Evolutionary conservation across 306 rosid species (phyloP).

Genomic region (Cucurbita pepo): DNA sequence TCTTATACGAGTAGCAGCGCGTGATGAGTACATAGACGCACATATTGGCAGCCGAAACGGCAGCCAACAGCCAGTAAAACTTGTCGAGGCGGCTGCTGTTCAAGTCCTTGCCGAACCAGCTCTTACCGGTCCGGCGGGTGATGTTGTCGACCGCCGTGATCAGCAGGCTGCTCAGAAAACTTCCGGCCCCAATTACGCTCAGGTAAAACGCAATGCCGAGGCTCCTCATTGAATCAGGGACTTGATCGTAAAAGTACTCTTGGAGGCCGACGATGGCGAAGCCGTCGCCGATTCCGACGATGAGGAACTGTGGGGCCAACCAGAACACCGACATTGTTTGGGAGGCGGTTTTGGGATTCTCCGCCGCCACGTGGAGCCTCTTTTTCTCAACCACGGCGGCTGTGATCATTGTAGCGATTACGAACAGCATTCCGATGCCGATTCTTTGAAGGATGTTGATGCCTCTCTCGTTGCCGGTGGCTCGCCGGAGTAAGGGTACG

Average conservation of each 20-base stretch:
- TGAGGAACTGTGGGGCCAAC: constrained; percentile 47
- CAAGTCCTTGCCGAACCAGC: constrained; percentile 80
- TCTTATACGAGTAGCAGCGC: constrained; percentile 62
- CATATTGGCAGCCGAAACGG: constrained; percentile 27
- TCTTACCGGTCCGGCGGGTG: constrained; percentile 31
- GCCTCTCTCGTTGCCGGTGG: constrained; percentile 45
- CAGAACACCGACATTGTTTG: constrained; percentile 34
- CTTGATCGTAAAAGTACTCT: constrained; percentile 56
- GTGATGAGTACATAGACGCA: constrained; percentile 57
- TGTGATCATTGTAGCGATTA: constrained; percentile 25
- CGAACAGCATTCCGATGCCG: constrained; percentile 38
- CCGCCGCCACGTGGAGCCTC: constrained; percentile 16
- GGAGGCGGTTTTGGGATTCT: neutral
- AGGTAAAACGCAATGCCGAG: constrained; percentile 10
- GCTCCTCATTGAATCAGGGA: constrained; percentile 26
- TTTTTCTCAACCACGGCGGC: constrained; percentile 35
- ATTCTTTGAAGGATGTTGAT: constrained; percentile 44
- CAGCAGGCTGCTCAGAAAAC: constrained; percentile 53
- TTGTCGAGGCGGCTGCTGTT: constrained; percentile 66
- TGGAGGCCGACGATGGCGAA: constrained; percentile 54
- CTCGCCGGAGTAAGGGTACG: constrained; percentile 28
- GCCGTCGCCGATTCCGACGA: constrained; percentile 42
- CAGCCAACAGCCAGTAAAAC: constrained; percentile 70
- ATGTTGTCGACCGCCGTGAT: constrained; percentile 46
- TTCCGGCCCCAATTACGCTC: constrained; percentile 39